Evolutionary conservation across 1,284 basidiomycete genomes (phyloP), one percentile per base, ranked within the genome.

Genomic region (Trametes hirsuta): DNA sequence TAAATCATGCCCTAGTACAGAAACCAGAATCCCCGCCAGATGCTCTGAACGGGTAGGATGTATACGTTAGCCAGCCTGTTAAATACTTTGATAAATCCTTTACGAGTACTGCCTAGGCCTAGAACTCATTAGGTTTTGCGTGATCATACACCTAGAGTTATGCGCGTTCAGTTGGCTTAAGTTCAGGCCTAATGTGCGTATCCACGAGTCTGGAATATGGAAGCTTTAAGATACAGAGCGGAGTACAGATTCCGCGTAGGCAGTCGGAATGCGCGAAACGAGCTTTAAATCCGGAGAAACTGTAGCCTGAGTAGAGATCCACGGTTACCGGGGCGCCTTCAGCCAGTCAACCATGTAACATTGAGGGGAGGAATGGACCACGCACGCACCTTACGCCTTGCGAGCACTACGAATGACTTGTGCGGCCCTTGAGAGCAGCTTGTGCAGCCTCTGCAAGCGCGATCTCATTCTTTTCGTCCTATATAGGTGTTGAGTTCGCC

Each of bases 381-480:
- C 22, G 21, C 22, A 12, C 21, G 22, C 3, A 12, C 10, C 44
- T 5, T 10, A 18, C 18, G 44, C 11, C 18, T 25, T 10, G 35
- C 11, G 30, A n/a, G 39, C 1, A 35, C 47, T 59, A 64, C 53
- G 57, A 57, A 4, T 46, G 46, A 6, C 57, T 55, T 8, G 62
- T 52, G 14, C 56, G 53, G 8, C 46, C 53, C 58, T 65, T 60
- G 21, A 68, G 54, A 5, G 60, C 65, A 4, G 65, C 63, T 18
- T 66, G 65, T 5, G 67, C 67, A 2, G 67, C 67, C 22, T 69
- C 64, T 1, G 68, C 68, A 9, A 69, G 64, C 6, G 61, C 61
- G 15, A 65, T 52, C 60, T 69, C 68, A 34, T 63, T 66, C 39
- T 58, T 40, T 46, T 66, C 66, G 18, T 64, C 63, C 68, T 69